Evolutionary conservation across 805 yeast species (phyloP), one percentile per base, ranked within the genome.

Genomic region (Saccharomycopsis amapae): DNA sequence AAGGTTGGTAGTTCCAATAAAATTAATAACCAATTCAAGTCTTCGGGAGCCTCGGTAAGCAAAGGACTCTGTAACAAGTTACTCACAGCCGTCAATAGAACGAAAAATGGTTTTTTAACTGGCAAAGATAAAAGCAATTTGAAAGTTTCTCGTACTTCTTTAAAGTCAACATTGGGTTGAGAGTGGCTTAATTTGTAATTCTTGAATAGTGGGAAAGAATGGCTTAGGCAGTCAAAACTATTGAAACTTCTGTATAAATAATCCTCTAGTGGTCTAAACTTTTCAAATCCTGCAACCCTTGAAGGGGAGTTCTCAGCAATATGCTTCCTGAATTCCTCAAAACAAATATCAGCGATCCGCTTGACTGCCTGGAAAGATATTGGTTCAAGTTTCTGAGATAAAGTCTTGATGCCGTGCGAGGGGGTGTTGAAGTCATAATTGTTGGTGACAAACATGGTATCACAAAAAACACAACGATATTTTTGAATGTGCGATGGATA

Each of bases 1-100:
- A 85, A 60, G 4, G 73, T 67, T 0, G 96, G 96, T 25, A 81
- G 75, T 48, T 84, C 89, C 42, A 82, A 61, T 10, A 85, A 62
- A 2, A 85, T 75, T 15, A 85, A 61, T 1, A 85, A 54, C 81
- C 86, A 84, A 37, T 66, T 59, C 24, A 79, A 59, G 18, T 74
- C 67, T 1, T 62, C 53, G 0, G 80, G 72, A 10, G 66, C 58
- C 34, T 67, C 50, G 0, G 57, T 26, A 5, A 38, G 57, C 4
- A 68, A 65, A 1, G 79, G 78, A 23, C 78, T 68, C 48, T 72
- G 76, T 19, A 86, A 61, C 2, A 79, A 63, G 5, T 69, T 68
- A 38, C 73, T 63, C 2, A 76, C 71, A 0, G 81, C 75, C 3
- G 65, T 54, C 17, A 86, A 58, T 30, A 87, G 67, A 41, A 67